Conservation (phyloP, 75 land plant genomes). For the Sequoia sempervirens region DNA sequence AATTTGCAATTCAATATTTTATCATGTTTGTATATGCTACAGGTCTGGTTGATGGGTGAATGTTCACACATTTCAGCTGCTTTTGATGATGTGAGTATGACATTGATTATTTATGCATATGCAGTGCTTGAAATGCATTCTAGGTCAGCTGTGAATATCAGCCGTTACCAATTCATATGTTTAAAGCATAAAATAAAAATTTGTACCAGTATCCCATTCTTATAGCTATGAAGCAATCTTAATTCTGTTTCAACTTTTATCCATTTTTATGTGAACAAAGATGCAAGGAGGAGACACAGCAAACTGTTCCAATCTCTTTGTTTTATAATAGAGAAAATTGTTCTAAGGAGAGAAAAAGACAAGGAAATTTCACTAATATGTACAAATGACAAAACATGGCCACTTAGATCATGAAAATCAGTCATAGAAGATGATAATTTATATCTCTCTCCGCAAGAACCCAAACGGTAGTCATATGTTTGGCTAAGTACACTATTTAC, state of each 20-base stretch:
- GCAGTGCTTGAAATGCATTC: too few relatives aligned
- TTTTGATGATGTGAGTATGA: constrained; percentile 70
- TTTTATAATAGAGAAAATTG: neutral
- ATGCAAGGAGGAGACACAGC: neutral
- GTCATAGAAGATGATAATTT: neutral
- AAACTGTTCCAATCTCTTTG: neutral
- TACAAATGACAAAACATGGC: neutral
- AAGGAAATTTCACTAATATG: neutral
- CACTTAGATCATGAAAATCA: neutral
- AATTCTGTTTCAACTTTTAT: neutral
- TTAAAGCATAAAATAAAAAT: neutral
- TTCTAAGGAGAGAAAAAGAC: neutral
- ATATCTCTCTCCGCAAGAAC: neutral
- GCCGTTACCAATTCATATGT: neutral
- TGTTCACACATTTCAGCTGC: constrained; percentile 72
- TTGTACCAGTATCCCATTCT: neutral
- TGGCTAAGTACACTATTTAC: neutral
- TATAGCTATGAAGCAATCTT: neutral
- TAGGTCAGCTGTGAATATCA: neutral
- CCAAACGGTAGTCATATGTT: neutral
- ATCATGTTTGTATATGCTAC: constrained; percentile 4
- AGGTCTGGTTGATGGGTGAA: constrained; percentile 86
- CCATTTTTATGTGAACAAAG: neutral
- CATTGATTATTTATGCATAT: neutral
- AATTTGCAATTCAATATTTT: neutral